Base-by-base conservation (phyloP, 768 basidiomycete genomes). In the Boletus pseudo-olivaceus region DNA sequence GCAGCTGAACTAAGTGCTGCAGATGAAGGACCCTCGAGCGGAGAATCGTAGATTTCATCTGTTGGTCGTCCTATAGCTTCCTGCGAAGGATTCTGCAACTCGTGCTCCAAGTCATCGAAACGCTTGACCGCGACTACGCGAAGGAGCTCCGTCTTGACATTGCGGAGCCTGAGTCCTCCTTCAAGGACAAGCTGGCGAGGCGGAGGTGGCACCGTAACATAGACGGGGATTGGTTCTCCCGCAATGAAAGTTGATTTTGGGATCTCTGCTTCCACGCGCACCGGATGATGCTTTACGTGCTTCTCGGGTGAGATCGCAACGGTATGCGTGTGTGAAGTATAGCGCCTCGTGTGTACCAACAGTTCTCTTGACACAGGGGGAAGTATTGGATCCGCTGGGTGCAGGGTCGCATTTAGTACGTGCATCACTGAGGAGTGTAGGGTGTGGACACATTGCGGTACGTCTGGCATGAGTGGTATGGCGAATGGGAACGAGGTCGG, bases 371-470 rank as follows among this genome's bases (percentile, higher is more conserved):
- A 77, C 41, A 86, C 60, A 10, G 72, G 67, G 20, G 72, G 67
- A 15, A 65, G 52, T 10, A 69, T 61, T 6, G 68, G 63, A 55
- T 82, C 76, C 14, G 68, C 57, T 0, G 85, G 78, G 63, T 84
- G 75, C 23, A 95, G 72, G 1, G 78, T 81, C 33, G 87, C 92
- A 12, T 80, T 83, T 42, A 95, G 75, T 15, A 78, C 75, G 67
- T 95, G 88, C 14, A 78, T 77, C 49, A 95, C 75, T 1, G 84
- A 82, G 2, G 92, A 93, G 57, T 81, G 81, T 15, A 84, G 76
- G 5, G 91, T 89, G 62, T 85, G 83, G 30, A 93, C 76, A 38
- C 88, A 90, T 67, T 93, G 89, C 0, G 93, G 93, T 7, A 88
- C 84, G 69, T 95, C 93, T 39, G 81, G 72, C 54, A 78, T 81